phyloP scores from a whole-genome alignment of 208 protist species.

The Leishmania braziliensis region DNA sequence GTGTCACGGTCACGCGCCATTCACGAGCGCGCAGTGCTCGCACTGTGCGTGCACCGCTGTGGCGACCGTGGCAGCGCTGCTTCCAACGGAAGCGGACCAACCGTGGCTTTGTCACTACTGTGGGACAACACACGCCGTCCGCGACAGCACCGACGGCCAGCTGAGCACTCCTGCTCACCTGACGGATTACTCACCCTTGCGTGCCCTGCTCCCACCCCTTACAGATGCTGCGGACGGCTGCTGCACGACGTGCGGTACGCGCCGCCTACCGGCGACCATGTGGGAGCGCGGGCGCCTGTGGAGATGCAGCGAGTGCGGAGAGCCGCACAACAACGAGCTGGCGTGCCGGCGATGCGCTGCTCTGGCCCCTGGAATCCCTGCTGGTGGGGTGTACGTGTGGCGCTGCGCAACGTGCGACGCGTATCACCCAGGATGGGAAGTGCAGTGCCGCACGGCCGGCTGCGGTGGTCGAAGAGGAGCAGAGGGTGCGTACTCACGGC shows the following conservation, averaged over 20 bases:
- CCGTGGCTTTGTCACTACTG: slow-evolving; percentile 51
- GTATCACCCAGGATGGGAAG: slow-evolving; percentile 45
- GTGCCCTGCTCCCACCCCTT: not conserved
- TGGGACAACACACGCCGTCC: slow-evolving; percentile 27
- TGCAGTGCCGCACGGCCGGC: slow-evolving; percentile 33
- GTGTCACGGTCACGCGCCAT: slow-evolving; percentile 35
- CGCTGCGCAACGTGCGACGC: slow-evolving; percentile 36
- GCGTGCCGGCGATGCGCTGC: slow-evolving; percentile 44
- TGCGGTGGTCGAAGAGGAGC: slow-evolving; percentile 32
- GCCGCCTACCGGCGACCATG: slow-evolving; percentile 28
- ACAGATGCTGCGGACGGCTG: not conserved
- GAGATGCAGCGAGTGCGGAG: slow-evolving; percentile 43
- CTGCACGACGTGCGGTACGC: slow-evolving; percentile 41
- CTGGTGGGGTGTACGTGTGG: slow-evolving; percentile 46
- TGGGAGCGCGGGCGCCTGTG: slow-evolving; percentile 50
- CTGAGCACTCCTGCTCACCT: not conserved
- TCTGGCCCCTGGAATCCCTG: slow-evolving; percentile 43
- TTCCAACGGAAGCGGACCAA: slow-evolving; percentile 37
- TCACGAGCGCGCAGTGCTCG: slow-evolving; percentile 26
- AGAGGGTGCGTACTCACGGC: not conserved
- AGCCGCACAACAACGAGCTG: slow-evolving; percentile 30
- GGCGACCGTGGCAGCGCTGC: slow-evolving; percentile 31
- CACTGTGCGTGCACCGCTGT: slow-evolving; percentile 38
- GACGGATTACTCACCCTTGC: not conserved
- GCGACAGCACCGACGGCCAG: not conserved